Conservation (phyloP, 352 stramenopile species). For the Phytophthora nicotianae region DNA sequence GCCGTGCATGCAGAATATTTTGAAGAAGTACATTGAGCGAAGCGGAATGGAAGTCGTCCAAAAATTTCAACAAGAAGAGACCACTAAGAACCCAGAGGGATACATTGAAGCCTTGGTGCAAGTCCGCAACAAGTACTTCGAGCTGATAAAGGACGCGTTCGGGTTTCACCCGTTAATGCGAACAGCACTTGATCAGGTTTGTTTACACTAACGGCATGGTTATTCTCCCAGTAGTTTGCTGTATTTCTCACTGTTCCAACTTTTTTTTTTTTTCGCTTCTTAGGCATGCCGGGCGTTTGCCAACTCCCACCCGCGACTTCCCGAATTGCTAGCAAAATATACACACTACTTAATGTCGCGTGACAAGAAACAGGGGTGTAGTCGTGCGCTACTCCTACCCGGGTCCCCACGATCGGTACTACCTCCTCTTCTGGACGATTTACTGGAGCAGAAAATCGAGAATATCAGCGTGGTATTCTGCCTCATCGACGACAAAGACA, state of each 20-base stretch:
- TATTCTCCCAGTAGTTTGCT: constrained; percentile 1
- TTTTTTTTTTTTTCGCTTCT: background rate
- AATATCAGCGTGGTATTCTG: constrained; percentile 87
- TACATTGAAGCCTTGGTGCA: constrained; percentile 88
- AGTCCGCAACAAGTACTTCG: constrained; percentile 84
- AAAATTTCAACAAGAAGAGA: constrained; percentile 82
- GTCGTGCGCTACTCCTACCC: constrained; percentile 26
- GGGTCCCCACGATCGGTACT: constrained; percentile 29
- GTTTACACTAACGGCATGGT: constrained; percentile 2
- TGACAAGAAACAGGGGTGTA: constrained; percentile 47
- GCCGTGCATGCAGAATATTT: constrained; percentile 65
- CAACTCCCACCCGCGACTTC: constrained; percentile 79
- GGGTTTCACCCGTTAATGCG: constrained; percentile 83
- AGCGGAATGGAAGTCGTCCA: constrained; percentile 79
- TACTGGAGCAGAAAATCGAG: constrained; percentile 80
- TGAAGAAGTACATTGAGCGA: constrained; percentile 87
- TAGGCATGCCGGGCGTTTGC: constrained; percentile 85
- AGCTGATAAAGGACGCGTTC: constrained; percentile 87
- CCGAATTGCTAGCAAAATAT: constrained; percentile 84
- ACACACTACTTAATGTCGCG: constrained; percentile 87
- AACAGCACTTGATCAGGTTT: constrained; percentile 80
- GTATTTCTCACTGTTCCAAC: background rate
- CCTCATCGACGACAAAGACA: constrained; percentile 89
- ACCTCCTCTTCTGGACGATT: constrained; percentile 47
- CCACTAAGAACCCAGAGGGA: constrained; percentile 78